Evolutionary conservation across 306 rosid species (phyloP), one percentile per base, ranked within the genome.

Genomic region (Cicer yamashitae): DNA sequence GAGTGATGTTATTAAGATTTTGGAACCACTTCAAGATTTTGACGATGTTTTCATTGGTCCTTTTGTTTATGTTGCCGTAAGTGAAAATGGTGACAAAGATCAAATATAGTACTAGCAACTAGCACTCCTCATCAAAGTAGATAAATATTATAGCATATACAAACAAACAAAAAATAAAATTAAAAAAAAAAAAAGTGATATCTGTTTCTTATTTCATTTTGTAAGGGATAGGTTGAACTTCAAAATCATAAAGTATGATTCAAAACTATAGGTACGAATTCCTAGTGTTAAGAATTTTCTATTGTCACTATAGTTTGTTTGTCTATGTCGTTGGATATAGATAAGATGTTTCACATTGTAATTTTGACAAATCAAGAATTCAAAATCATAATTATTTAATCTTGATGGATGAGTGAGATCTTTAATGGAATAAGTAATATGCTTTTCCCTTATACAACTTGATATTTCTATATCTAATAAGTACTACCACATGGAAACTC

Each of bases 51-150:
- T 80, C 67, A 48, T 76, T 7, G 88, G 71, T 44, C 91, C 97
- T 30, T 91, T 91, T 83, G 92, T 93, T 10, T 91, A 89, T 70
- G 85, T 87, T 17, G 98, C 87, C n/a, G 81, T 81, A 8, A 80
- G 41, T 38, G 79, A 86, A 79, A 74, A 72, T 48, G 71, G 73
- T 9, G 70, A 63, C 47, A 57, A 46, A 70, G 82, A 75, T 73
- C 15, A 63, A 69, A 75, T 41, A 60, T 61, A 75, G 68, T 25
- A 25, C 34, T 25, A 25, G 4, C 34, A 25, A 78, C 17, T n/a
- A 37, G 3, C 22, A 65, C 54, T 34, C 45, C 30, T 62, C 41
- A 34, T 25, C 30, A 72, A 14, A 0, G 7, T 25, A 67, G 69
- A 46, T 45, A 66, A 34, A 37, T 15, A n/a, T n/a, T 73, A 58